Conservation (phyloP, 805 yeast species). For the Saturnispora sanitii region DNA sequence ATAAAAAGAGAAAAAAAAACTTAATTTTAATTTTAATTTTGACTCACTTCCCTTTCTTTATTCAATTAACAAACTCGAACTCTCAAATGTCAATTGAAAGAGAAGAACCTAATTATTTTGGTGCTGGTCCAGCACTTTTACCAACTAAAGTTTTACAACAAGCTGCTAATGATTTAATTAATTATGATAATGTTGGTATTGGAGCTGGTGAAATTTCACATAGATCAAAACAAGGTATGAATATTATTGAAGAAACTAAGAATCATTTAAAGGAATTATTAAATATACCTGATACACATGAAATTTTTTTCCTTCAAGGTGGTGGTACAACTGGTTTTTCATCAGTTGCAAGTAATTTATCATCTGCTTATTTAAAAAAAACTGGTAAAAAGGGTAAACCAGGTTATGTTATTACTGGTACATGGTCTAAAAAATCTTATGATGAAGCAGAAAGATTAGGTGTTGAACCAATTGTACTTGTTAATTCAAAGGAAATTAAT, state of each 20-base stretch:
- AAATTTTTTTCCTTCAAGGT: slow-evolving; percentile 91
- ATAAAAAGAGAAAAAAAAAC: too few relatives aligned
- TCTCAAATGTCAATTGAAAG: slow-evolving; percentile 38
- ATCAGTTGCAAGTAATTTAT: slow-evolving; percentile 69
- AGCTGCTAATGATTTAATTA: slow-evolving; percentile 76
- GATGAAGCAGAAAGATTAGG: slow-evolving; percentile 88
- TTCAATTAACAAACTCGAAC: background rate
- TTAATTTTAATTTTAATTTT: background rate
- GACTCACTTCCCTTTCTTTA: background rate
- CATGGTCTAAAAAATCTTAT: slow-evolving; percentile 83
- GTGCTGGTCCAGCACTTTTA: slow-evolving; percentile 97
- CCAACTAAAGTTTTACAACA: slow-evolving; percentile 78
- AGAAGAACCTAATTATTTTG: slow-evolving; percentile 74
- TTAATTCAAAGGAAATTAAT: slow-evolving; percentile 47
- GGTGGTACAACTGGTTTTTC: slow-evolving; percentile 98
- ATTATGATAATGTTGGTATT: slow-evolving; percentile 59
- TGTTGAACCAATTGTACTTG: slow-evolving; percentile 56
- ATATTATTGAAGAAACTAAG: slow-evolving; percentile 71
- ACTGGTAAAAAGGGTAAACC: slow-evolving; percentile 70
- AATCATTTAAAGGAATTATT: slow-evolving; percentile 52
- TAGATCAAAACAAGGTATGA: slow-evolving; percentile 74
- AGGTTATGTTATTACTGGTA: slow-evolving; percentile 84
- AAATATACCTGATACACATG: slow-evolving; percentile 83
- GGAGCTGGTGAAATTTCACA: slow-evolving; percentile 97
- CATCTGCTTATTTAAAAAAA: slow-evolving; percentile 56